Evolutionary conservation across 306 rosid species (phyloP), one percentile per base, ranked within the genome.

Genomic region (Medicago ruthenica): DNA sequence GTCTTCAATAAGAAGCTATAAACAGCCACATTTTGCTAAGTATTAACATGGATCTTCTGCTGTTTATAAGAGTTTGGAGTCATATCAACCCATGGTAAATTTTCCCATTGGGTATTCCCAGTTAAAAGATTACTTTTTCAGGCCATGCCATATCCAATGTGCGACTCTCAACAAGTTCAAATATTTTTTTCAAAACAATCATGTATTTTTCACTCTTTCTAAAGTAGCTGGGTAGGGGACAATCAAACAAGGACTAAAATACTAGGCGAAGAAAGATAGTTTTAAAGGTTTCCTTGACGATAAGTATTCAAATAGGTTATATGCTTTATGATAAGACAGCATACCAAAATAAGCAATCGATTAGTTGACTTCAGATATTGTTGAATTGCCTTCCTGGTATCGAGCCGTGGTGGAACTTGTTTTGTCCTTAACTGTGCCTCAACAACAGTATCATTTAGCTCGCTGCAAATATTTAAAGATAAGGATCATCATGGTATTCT

Each of bases 281-380:
- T 65, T 64, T 9, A 64, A 66, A 41, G 36, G 70, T 37, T 18
- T 36, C 27, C 13, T 8, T 31, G 14, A 16, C 60, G 40, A 75
- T 70, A 15, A 54, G 44, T 63, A 60, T 70, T 40, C 79, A 61
- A 51, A 55, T 50, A 59, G 37, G n/a, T n/a, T n/a, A n/a, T n/a
- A n/a, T n/a, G 69, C 66, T 51, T 65, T 73, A 59, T 67, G 59
- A 47, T 78, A 73, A 83, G 82, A 63, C 47, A 60, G 18, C 69
- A 70, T 89, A 95, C 98, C 97, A 95, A 76, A 79, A 95, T 92
- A 45, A 95, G 88, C 81, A 95, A 85, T 81, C 97, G 88, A 81
- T 92, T 95, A 67, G 68, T 84, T 58, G 97, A 84, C 74, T 79
- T 83, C 84, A 59, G 44, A 86, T 84, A 95, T 53, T 81, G 80